Evolutionary conservation across 495 filamentous ascomycete species (phyloP).

Genomic region (Aspergillus wentii): DNA sequence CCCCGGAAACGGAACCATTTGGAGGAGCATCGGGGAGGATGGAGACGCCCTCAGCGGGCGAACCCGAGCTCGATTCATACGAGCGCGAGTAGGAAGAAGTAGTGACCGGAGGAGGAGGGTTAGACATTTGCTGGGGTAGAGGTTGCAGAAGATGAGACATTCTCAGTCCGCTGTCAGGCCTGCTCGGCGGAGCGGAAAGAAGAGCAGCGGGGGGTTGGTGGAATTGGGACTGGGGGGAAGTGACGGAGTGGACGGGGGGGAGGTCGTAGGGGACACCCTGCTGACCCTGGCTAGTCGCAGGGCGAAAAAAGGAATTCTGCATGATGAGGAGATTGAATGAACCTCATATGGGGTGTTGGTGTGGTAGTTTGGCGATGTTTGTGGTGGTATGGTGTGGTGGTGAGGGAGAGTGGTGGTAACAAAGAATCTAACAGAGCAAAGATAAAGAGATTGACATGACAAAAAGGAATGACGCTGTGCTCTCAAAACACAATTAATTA

Average conservation of each 20-base stretch:
- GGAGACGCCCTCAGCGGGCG: conserved; percentile 30
- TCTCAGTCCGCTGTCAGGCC: conserved; percentile 37
- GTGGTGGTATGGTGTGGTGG: no score
- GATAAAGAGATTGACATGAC: no score
- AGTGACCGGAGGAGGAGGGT: conserved; percentile 17
- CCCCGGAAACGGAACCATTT: conserved; percentile 30
- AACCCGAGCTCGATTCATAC: conserved; percentile 41
- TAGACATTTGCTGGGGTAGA: conserved; percentile 22
- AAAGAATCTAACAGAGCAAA: no score
- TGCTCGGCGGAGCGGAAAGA: conserved; percentile 40
- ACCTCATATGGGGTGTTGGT: neutral
- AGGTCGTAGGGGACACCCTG: conserved; percentile 30
- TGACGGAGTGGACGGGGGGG: conserved; percentile 37
- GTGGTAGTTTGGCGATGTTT: no score
- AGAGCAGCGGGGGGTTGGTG: conserved; percentile 25
- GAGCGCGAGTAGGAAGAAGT: conserved; percentile 33
- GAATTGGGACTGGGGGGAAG: conserved; percentile 29
- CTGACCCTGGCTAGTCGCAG: conserved; percentile 6
- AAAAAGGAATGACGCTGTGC: no score
- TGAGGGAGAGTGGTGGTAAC: no score
- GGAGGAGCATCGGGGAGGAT: conserved; percentile 30
- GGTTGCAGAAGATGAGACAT: conserved; percentile 44
- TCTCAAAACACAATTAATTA: no score
- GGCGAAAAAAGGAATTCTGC: conserved; percentile 4
- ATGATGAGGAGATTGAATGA: neutral